phyloP scores from a whole-genome alignment of 1,284 basidiomycete species.

The Ceratobasidium papillatum region DNA sequence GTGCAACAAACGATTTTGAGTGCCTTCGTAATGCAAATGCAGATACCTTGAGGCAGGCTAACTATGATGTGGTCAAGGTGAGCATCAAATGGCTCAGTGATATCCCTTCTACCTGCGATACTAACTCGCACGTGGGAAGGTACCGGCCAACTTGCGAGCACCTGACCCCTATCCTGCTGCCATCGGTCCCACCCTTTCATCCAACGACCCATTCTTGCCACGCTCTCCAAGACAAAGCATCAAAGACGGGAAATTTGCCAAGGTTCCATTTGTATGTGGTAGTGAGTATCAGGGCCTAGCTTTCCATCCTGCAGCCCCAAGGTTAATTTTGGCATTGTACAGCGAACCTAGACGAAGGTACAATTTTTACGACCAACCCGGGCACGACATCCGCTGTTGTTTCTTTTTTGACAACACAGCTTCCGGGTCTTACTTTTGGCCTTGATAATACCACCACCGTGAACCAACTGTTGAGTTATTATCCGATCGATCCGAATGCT shows the following conservation, averaged over 20 bases:
- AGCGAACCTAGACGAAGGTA: conserved; percentile 46
- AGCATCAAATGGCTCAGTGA: neutral
- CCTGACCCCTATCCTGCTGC: conserved; percentile 27
- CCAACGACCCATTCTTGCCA: conserved; percentile 22
- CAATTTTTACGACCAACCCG: conserved; percentile 41
- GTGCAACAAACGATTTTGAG: conserved; percentile 9
- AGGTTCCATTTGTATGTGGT: conserved; percentile 54
- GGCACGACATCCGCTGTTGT: neutral
- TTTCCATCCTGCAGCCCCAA: neutral
- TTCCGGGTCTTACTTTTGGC: conserved; percentile 28
- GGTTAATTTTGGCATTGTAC: neutral
- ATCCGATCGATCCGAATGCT: conserved; percentile 33
- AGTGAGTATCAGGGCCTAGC: conserved; percentile 32
- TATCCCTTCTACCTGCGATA: neutral
- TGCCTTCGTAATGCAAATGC: conserved; percentile 31
- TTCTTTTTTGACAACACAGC: conserved; percentile 24
- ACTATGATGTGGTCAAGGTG: conserved; percentile 37
- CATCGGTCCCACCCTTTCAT: conserved; percentile 22
- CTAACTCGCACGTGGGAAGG: conserved; percentile 21
- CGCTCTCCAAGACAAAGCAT: conserved; percentile 4
- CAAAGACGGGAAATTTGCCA: conserved; percentile 48
- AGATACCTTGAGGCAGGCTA: conserved; percentile 6
- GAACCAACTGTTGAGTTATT: conserved; percentile 24
- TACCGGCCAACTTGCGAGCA: conserved; percentile 11
- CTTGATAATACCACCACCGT: conserved; percentile 7